Percentiles rank a stretch among this genome's conserved stretches.
Conservation (phyloP, 1,284 basidiomycete genomes). For the Apiotrichum gamsii region DNA sequence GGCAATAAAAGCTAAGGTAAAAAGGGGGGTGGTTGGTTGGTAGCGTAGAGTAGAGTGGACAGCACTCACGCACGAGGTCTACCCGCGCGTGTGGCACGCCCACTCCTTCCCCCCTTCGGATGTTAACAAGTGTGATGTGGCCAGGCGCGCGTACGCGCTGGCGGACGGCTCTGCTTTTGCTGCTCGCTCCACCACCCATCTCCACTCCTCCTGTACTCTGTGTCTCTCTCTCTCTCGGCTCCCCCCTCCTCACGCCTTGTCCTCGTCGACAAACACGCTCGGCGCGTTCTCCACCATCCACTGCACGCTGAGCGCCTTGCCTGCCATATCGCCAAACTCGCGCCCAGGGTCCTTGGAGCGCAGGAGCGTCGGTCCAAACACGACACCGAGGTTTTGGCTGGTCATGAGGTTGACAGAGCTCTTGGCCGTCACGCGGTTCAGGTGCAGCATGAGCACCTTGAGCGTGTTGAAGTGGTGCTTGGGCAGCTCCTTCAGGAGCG, state of each 20-base stretch:
- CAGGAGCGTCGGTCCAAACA: conserved; percentile 96
- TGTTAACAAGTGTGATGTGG: neutral
- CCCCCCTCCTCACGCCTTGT: neutral
- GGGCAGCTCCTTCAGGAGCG: conserved; percentile 73
- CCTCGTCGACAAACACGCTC: conserved; percentile 34
- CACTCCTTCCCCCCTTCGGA: no score
- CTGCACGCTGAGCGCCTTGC: conserved; percentile 83
- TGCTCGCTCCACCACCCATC: no score
- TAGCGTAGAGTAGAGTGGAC: neutral
- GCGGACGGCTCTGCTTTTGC: neutral
- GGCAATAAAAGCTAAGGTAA: no score
- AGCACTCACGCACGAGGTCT: neutral
- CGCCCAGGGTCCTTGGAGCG: conserved; percentile 75
- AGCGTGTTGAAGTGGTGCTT: conserved; percentile 82
- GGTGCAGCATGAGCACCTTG: conserved; percentile 73
- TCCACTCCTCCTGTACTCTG: neutral
- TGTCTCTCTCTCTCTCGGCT: no score
- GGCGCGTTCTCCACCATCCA: conserved; percentile 89
- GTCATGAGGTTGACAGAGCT: conserved; percentile 85
- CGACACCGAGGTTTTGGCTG: conserved; percentile 94
- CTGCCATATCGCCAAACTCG: conserved; percentile 85
- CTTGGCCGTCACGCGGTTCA: conserved; percentile 69
- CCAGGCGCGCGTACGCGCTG: neutral
- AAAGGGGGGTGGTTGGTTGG: neutral
- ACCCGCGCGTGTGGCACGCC: no score